Base-by-base conservation (phyloP, 2,329 filamentous ascomycete species). In the Fusarium sp. region DNA sequence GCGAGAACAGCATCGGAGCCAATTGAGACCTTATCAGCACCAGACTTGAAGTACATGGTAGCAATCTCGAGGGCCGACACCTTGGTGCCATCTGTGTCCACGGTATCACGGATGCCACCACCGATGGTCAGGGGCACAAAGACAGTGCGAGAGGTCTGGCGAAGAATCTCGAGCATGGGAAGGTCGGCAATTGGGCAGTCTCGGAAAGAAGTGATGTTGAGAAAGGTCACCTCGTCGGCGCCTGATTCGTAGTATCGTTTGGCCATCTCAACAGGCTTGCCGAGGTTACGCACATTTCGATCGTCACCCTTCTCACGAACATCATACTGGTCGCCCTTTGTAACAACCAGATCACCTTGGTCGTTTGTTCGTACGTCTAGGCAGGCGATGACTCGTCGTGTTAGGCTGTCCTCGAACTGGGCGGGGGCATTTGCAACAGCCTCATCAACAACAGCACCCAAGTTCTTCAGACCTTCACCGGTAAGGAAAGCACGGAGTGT, bases 261-360 rank as follows among this genome's bases (percentile, higher is more conserved):
- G 10, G 96, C 96, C 88, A 99, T 92, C 70, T 97, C 94, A 49
- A 99, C 95, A 3, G 96, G 96, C 81, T 99, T 99, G 70, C 96
- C 96, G 5, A 99, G 86, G 80, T 99, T 99, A 68, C 96, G 90
- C 36, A 99, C 95, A 72, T 78, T 78, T 56, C 88, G 85, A 59
- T 85, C 84, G 15, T 82, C 85, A 22, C 85, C 84, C 81, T 98
- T 98, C 76, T 98, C 96, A 33, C 96, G 92, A 8, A 99, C 96
- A 76, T 99, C 96, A 82, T 99, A 99, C 80, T 98, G 95, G 81
- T 99, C 96, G 59, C 96, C 96, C 81, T 99, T 99, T 15, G 96
- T 99, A 38, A 99, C 96, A 1, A 99, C 96, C 11, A 99, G 86
- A 80, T 99, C 96, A 34, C 96, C 96, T 64, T 92, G 86, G 79